Evolutionary conservation across 306 rosid species (phyloP).

Genomic region (Prosopis cineraria): DNA sequence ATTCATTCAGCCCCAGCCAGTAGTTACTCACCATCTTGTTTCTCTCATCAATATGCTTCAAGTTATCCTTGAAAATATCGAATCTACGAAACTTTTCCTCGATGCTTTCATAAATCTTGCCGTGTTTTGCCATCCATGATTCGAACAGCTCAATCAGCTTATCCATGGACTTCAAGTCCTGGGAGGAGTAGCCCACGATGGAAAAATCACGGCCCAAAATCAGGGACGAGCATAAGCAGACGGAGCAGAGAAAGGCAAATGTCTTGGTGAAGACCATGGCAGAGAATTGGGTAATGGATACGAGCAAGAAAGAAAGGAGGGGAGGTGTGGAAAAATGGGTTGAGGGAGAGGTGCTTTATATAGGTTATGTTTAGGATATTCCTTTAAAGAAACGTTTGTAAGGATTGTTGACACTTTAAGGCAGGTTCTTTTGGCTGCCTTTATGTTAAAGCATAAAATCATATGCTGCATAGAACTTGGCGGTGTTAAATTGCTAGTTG

Average conservation of each 20-base stretch:
- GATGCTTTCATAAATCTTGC: constrained; percentile 52
- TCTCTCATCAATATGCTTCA: constrained; percentile 61
- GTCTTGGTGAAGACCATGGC: constrained; percentile 49
- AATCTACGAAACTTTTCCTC: constrained; percentile 72
- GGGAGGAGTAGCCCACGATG: constrained; percentile 62
- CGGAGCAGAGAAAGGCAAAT: constrained; percentile 38
- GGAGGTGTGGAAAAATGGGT: constrained; percentile 35
- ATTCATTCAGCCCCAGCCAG: constrained; percentile 76
- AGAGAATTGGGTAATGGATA: constrained; percentile 10
- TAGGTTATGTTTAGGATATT: constrained; percentile 38
- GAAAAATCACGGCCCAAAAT: constrained; percentile 52
- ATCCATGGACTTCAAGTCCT: constrained; percentile 64
- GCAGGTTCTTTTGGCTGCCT: constrained; percentile 40
- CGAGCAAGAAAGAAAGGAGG: constrained; percentile 9
- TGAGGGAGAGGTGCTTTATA: constrained; percentile 34
- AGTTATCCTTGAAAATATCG: constrained; percentile 66
- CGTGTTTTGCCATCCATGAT: constrained; percentile 64
- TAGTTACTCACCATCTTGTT: constrained; percentile 55
- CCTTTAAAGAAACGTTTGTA: constrained; percentile 59
- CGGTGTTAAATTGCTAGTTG: no score
- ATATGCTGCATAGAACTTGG: constrained; percentile 13
- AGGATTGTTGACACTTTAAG: constrained; percentile 43
- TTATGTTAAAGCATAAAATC: constrained; percentile 43
- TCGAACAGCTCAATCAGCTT: constrained; percentile 62
- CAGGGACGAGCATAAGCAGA: constrained; percentile 31